These are phyloP conservation scores for Phytopythium litorale DNA, from an alignment of 352 stramenopile genomes.

Conservation along the genomic window DNA sequence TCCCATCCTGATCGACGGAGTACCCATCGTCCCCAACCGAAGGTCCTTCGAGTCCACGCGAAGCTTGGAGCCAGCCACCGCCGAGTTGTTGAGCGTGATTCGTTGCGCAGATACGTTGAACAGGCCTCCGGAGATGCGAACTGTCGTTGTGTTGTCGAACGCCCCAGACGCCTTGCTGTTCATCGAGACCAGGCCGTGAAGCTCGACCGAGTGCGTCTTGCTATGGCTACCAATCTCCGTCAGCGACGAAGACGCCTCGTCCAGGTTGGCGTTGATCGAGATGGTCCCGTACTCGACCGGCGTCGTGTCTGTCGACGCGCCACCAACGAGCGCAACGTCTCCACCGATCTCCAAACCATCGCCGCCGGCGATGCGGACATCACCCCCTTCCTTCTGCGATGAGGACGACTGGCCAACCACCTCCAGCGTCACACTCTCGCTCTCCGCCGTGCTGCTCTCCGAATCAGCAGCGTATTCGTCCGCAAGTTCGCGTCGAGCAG, in stretches of 20 bases:
- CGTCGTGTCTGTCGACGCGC: conserved; percentile 22
- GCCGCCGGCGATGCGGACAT: conserved; percentile 51
- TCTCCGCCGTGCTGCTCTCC: conserved; percentile 9
- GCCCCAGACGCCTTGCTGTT: conserved; percentile 33
- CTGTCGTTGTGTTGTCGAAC: conserved; percentile 34
- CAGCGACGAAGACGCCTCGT: conserved; percentile 29
- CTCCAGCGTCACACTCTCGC: conserved; percentile 33
- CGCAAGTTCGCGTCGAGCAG: conserved; percentile 2
- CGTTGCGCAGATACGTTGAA: conserved; percentile 39
- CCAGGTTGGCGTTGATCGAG: conserved; percentile 52
- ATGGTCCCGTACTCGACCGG: conserved; percentile 34
- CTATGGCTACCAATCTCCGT: conserved; percentile 64
- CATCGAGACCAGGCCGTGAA: conserved; percentile 53
- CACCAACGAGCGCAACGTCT: conserved; percentile 42
- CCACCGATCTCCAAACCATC: conserved; percentile 40
- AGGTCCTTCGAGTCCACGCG: conserved; percentile 40
- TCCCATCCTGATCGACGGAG: conserved; percentile 29
- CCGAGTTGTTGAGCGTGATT: conserved; percentile 46
- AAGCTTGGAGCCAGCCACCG: conserved; percentile 28
- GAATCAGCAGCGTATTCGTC: conserved; percentile 12
- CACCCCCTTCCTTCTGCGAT: conserved; percentile 38
- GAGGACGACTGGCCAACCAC: conserved; percentile 52
- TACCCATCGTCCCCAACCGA: conserved; percentile 20
- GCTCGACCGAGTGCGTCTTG: conserved; percentile 37
- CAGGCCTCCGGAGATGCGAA: conserved; percentile 35